phyloP scores from a whole-genome alignment of 169 alveolate species.

The Cryptosporidium meleagridis region DNA sequence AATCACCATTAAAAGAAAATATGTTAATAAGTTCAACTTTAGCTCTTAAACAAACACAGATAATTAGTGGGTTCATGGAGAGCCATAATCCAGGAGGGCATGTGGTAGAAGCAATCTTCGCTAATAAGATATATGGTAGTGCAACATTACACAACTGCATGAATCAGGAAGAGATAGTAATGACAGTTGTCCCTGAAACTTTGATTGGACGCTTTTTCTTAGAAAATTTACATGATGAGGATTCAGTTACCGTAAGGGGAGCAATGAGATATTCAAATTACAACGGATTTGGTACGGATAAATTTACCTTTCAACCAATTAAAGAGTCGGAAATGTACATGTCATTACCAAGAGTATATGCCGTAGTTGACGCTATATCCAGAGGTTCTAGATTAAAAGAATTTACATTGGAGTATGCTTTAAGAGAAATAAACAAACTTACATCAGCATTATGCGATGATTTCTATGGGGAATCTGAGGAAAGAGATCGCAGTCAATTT shows the following conservation, averaged over 20 bases:
- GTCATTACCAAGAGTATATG: conserved; percentile 19
- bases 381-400: not conserved
- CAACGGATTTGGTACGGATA: not conserved
- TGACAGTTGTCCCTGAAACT: conserved; percentile 40
- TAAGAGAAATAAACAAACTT: conserved; percentile 37
- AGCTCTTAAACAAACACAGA: not conserved
- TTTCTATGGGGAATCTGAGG: conserved; percentile 25
- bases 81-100: conserved; percentile 28
- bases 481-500: not conserved
- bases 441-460: not conserved
- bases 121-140: conserved; percentile 13
- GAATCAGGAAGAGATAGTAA: conserved; percentile 54
- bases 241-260: conserved; percentile 25
- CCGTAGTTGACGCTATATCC: conserved; percentile 10
- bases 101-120: conserved; percentile 36
- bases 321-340: not conserved
- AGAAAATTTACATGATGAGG: not conserved
- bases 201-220: conserved; percentile 28
- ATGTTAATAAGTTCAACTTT: not conserved
- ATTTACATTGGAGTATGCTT: not conserved
- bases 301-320: not conserved
- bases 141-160: not conserved
- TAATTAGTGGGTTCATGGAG: conserved; percentile 34
- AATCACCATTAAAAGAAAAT: not conserved
- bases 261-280: conserved; percentile 7